These are phyloP conservation scores for Nakazawaea wyomingensis DNA, from an alignment of 805 yeast genomes.

Conservation along the genomic window DNA sequence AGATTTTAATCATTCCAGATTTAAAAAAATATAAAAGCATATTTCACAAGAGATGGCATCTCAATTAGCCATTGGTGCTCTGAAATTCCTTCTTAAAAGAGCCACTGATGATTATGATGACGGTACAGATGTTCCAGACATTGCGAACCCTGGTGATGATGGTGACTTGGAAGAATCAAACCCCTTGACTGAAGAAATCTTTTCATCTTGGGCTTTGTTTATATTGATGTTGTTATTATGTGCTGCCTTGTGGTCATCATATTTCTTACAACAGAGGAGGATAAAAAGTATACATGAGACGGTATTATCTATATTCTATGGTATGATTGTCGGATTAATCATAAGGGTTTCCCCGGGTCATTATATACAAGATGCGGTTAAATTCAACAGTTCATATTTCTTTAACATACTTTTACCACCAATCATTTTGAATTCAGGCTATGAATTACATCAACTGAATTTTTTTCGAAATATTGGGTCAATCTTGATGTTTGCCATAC, in stretches of 20 bases:
- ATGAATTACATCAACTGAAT: constrained; percentile 92
- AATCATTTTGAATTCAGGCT: constrained; percentile 91
- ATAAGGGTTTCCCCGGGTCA: constrained; percentile 93
- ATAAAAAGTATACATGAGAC: constrained; percentile 98
- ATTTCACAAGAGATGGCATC: constrained; percentile 6
- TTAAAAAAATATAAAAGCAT: too few relatives aligned
- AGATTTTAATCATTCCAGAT: too few relatives aligned
- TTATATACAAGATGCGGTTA: constrained; percentile 93
- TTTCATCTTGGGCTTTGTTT: constrained; percentile 95
- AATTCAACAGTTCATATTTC: constrained; percentile 90
- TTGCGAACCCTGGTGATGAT: constrained; percentile 30
- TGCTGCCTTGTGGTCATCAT: constrained; percentile 92
- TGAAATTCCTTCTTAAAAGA: constrained; percentile 21
- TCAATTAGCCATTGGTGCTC: constrained; percentile 11
- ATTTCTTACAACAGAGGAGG: constrained; percentile 83
- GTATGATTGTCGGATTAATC: constrained; percentile 91
- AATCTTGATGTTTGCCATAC: constrained; percentile 89
- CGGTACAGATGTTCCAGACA: constrained; percentile 9
- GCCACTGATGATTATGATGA: constrained; percentile 23
- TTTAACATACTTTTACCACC: constrained; percentile 95
- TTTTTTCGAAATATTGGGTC: constrained; percentile 90
- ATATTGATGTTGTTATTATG: constrained; percentile 76
- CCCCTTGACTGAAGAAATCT: constrained; percentile 91
- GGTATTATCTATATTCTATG: constrained; percentile 90
- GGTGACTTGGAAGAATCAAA: constrained; percentile 53